phyloP scores from a whole-genome alignment of 176 grass and related monocot genomes.

The Dendrocalamus sinicus region DNA sequence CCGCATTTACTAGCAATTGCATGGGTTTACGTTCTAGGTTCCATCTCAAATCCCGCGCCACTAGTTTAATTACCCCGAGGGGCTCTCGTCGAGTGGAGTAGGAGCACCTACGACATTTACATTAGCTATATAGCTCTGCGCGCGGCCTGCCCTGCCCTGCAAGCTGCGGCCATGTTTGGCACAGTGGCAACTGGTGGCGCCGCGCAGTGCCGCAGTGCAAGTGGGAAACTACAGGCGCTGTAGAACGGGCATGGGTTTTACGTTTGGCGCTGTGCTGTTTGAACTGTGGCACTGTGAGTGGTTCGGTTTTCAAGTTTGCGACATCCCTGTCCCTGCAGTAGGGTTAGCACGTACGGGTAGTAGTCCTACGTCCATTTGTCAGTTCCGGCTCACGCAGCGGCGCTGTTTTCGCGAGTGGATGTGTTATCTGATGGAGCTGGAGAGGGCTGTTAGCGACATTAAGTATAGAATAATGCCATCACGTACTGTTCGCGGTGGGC shows the following conservation, averaged over 20 bases:
- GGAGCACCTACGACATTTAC: background rate
- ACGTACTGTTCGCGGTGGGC: background rate
- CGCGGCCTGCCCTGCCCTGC: slow-evolving; percentile 16
- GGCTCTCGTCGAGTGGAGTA: background rate
- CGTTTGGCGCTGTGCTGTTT: background rate
- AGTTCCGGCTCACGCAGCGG: background rate
- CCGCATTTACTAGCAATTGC: slow-evolving; percentile 41
- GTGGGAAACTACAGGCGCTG: slow-evolving; percentile 17
- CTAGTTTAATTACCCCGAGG: slow-evolving; percentile 50
- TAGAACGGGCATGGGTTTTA: background rate
- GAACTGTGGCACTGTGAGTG: background rate
- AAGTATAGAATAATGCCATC: background rate
- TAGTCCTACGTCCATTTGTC: background rate
- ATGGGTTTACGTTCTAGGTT: slow-evolving; percentile 39
- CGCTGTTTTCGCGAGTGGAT: background rate
- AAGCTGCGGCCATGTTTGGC: slow-evolving; percentile 35
- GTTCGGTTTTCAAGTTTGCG: background rate
- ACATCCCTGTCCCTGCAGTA: background rate
- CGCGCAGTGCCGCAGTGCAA: slow-evolving; percentile 13
- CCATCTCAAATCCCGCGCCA: slow-evolving; percentile 49
- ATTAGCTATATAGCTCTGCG: slow-evolving; percentile 16
- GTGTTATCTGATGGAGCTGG: background rate
- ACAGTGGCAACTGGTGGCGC: slow-evolving; percentile 1
- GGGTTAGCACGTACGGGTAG: background rate
- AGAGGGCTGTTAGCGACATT: background rate